phyloP scores from a whole-genome alignment of 1,139 yeast species.

The Yamadazyma siamensis region DNA sequence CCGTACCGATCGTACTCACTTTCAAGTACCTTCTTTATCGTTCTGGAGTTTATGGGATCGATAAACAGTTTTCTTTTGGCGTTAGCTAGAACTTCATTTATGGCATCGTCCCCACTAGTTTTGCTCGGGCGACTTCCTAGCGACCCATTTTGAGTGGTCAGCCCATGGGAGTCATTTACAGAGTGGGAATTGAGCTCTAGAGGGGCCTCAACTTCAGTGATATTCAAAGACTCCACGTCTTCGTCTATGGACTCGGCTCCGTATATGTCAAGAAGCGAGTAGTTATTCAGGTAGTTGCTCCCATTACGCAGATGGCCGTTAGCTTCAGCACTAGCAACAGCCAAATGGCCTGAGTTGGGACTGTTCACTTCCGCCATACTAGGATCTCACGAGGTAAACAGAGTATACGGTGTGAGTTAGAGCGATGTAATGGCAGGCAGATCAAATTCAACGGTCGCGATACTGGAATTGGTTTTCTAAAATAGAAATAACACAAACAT shows the following conservation, averaged over 20 bases:
- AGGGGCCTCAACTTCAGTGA: not conserved
- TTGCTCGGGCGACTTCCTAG: no score
- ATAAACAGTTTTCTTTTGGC: slow-evolving; percentile 13
- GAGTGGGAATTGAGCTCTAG: not conserved
- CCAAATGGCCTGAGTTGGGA: no score
- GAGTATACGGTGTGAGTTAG: no score
- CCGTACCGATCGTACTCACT: slow-evolving; percentile 76
- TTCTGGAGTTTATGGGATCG: slow-evolving; percentile 10
- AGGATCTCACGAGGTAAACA: no score
- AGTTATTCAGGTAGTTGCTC: slow-evolving; percentile 28
- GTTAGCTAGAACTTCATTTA: slow-evolving; percentile 9
- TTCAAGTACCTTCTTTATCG: slow-evolving; percentile 16
- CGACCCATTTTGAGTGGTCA: no score
- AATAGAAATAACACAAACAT: no score
- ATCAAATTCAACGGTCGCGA: no score
- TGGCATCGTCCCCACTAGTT: not conserved
- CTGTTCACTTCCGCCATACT: no score
- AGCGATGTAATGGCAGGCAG: no score
- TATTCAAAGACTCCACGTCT: not conserved
- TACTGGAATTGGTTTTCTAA: no score
- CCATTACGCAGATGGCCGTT: slow-evolving; percentile 5
- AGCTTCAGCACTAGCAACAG: no score
- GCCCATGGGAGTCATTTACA: not conserved
- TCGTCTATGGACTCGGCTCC: slow-evolving; percentile 17
- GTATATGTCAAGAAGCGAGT: slow-evolving; percentile 28